Evolutionary conservation across 1,284 basidiomycete species (phyloP).

Genomic region (Paramarasmius palmivorus): DNA sequence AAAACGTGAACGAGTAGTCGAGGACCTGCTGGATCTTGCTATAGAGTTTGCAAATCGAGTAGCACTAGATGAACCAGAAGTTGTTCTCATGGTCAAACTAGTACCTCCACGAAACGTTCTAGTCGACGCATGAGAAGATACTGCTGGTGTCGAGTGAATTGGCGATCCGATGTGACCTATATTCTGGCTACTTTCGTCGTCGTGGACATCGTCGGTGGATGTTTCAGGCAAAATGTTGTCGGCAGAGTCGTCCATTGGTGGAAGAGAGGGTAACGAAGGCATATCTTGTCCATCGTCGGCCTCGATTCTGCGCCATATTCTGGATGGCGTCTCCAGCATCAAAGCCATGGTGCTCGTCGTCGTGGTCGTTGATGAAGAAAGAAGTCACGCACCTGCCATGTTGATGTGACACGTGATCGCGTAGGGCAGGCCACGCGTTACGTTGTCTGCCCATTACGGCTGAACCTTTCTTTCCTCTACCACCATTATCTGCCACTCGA

Average conservation of each 20-base stretch:
- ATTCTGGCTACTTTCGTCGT: conserved; percentile 30
- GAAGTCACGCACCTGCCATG: background rate
- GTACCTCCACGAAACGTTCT: conserved; percentile 1
- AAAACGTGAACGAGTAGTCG: conserved; percentile 28
- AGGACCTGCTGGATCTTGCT: conserved; percentile 50
- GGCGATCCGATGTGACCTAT: conserved; percentile 34
- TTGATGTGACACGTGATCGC: conserved; percentile 6
- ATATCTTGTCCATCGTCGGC: conserved; percentile 67
- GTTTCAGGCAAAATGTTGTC: conserved; percentile 26
- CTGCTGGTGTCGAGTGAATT: conserved; percentile 65
- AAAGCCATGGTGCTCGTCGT: conserved; percentile 35
- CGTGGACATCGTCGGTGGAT: conserved; percentile 31
- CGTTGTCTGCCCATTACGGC: too few relatives aligned
- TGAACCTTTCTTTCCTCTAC: background rate
- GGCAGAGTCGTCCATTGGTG: conserved; percentile 63
- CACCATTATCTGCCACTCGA: background rate
- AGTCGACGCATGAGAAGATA: conserved; percentile 40
- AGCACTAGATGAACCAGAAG: conserved; percentile 61
- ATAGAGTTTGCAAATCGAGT: conserved; percentile 75
- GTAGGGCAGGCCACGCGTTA: background rate
- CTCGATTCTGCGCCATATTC: conserved; percentile 78
- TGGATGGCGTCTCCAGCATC: conserved; percentile 74
- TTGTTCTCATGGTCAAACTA: conserved; percentile 49
- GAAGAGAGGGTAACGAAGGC: conserved; percentile 76
- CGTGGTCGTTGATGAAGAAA: background rate